Evolutionary conservation across 2,329 filamentous ascomycete genomes (phyloP).

Genomic region (Lizonia empirigonia): DNA sequence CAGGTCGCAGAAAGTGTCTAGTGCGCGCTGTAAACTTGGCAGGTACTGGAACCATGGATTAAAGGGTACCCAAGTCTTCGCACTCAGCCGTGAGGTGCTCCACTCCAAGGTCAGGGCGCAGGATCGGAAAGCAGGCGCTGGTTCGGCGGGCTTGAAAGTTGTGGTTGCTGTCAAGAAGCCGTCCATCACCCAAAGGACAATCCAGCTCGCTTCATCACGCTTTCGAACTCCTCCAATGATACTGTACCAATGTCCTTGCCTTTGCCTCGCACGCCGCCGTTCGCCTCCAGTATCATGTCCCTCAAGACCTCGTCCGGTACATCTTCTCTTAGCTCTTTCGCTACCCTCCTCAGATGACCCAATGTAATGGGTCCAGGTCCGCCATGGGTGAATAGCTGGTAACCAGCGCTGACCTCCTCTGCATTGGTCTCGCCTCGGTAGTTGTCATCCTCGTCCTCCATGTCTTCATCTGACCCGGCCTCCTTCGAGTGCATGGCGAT

Average conservation of each 20-base stretch:
- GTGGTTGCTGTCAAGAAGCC: background rate
- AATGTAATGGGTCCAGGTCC: conserved; percentile 73
- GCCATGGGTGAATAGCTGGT: conserved; percentile 72
- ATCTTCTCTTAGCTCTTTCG: conserved; percentile 80
- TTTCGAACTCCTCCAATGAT: conserved; percentile 78
- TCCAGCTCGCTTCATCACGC: conserved; percentile 82
- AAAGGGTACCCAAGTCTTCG: background rate
- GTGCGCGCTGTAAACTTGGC: background rate
- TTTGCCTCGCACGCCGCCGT: conserved; percentile 66
- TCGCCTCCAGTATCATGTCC: conserved; percentile 96
- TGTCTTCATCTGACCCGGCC: conserved; percentile 48
- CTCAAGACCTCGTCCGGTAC: conserved; percentile 81
- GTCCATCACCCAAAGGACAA: conserved; percentile 69
- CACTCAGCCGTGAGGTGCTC: background rate
- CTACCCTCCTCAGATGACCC: conserved; percentile 76
- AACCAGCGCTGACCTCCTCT: conserved; percentile 81
- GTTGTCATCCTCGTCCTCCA: conserved; percentile 52
- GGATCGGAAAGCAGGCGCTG: background rate
- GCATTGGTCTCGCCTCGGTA: conserved; percentile 47
- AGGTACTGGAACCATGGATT: background rate
- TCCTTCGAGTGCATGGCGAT: conserved; percentile 70
- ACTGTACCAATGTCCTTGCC: conserved; percentile 71
- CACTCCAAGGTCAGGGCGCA: background rate
- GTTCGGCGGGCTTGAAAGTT: background rate
- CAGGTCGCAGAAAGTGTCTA: background rate